Conservation (phyloP, 345 rosid genomes). For the Capsella bursapastoris region DNA sequence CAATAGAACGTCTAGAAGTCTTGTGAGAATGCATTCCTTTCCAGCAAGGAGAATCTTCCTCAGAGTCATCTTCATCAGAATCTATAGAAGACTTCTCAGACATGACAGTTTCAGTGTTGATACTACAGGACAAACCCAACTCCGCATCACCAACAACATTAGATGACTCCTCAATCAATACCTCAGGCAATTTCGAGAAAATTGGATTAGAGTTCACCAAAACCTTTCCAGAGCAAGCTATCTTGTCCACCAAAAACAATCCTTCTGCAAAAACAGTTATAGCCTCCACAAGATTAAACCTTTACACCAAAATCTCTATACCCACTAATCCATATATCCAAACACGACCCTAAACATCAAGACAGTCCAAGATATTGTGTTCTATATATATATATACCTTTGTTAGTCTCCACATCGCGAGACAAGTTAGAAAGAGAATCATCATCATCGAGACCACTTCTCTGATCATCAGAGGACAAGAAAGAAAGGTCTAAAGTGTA, state of each 20-base stretch:
- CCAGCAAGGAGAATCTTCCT: slow-evolving; percentile 78
- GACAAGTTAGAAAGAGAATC: slow-evolving; percentile 37
- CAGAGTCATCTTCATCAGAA: slow-evolving; percentile 49
- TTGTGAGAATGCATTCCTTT: slow-evolving; percentile 47
- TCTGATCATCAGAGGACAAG: slow-evolving; percentile 44
- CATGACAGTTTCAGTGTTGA: slow-evolving; percentile 1
- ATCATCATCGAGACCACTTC: slow-evolving; percentile 30
- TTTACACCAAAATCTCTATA: background rate
- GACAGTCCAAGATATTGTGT: background rate
- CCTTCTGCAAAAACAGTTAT: slow-evolving; percentile 24
- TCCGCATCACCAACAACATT: slow-evolving; percentile 31
- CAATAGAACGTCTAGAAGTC: slow-evolving; percentile 36
- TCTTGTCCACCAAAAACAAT: slow-evolving; percentile 15
- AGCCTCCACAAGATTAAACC: slow-evolving; percentile 5
- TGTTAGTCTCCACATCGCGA: slow-evolving; percentile 37
- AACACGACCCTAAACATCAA: background rate
- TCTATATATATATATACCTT: slow-evolving; percentile 5
- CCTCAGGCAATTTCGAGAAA: slow-evolving; percentile 27
- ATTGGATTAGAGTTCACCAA: slow-evolving; percentile 11
- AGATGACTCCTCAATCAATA: slow-evolving; percentile 24
- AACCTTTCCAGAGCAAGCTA: slow-evolving; percentile 21
- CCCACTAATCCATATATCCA: background rate
- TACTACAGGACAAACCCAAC: slow-evolving; percentile 36
- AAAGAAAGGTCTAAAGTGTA: slow-evolving; percentile 43
- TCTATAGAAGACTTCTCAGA: slow-evolving; percentile 37